Base-by-base conservation (phyloP, 176 grass and related monocot genomes). In the Neostapfia colusana region DNA sequence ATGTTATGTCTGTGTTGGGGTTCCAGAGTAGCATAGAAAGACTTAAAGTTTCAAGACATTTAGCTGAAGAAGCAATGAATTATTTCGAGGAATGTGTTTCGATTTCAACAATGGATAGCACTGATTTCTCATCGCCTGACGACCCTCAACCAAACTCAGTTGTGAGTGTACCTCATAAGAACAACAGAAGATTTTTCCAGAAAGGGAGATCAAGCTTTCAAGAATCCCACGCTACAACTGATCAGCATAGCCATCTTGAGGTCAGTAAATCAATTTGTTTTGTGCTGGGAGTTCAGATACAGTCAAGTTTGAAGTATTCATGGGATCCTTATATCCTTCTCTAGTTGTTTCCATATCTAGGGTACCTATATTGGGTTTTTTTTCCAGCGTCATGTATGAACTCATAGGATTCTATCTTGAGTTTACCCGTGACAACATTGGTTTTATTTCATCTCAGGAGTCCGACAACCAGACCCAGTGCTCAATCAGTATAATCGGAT, bases 11-110 rank as follows among this genome's bases (percentile, higher is more conserved):
- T 70, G 17, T 42, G 28, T 60, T 65, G 73, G 70, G 53, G 21
- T 84, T 85, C 48, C 74, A 93, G 84, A 72, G 78, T 70, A 90
- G 87, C 63, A 85, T 80, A 54, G 91, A 90, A 63, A 84, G 87
- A 61, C 14, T 79, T 72, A 93, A 79, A 79, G 85, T 86, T 57
- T 94, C 95, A 63, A 94, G 76, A 69, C 72, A 84, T 86, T 89
- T 98, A 73, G 89, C 87, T 80, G 87, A 98, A 83, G 95, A 98
- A 69, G 89, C 91, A 68, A 82, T 98, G 82, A 90, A 78, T 88
- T 98, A 92, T 86, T 98, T 94, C 17, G 91, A 98, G 86, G 95
- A 98, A 84, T 92, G 89, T 75, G 87, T 98, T 45, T 90, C 95
- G 38, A 76, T 98, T 75, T 98, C 91, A 67, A 94, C 89, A 60